Evolutionary conservation across 1,284 basidiomycete genomes (phyloP), one percentile per base, ranked within the genome.

Genomic region (Schizopora paradoxa): DNA sequence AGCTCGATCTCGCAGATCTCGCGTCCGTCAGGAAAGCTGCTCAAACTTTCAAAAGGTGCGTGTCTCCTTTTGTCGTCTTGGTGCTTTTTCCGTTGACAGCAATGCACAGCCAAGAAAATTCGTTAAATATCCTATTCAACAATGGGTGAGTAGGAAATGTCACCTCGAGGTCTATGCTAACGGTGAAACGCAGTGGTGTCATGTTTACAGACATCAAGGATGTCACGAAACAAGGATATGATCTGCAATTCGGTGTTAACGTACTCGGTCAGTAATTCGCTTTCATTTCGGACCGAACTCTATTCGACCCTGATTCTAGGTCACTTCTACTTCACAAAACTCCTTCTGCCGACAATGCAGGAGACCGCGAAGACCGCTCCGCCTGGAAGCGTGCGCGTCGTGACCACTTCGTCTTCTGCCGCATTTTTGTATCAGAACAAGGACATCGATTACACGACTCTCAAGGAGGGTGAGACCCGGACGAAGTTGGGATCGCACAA

Each of bases 241-340:
- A 76, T 26, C 59, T 76, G 10, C 73, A 75, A 54, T 76, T 72
- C 45, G 74, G 74, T 3, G 74, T 69, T 2, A 77, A 77, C 48
- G 63, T 65, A n/a, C 56, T 76, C 25, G 64, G 61, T 59, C 14
- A 29, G 49, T 19, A 6, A 21, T 11, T 8, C 16, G 18, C 16
- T 25, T 4, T 35, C 38, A 14, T 6, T 41, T 38, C 25, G 7
- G 16, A 3, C 42, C 14, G 41, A 7, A 10, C 26, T 14, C 35
- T 28, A 21, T 49, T 29, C 28, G 14, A 16, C 16, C 39, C 26
- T 6, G 19, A 19, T 25, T 19, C 26, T 51, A 60, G 69, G 63
- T 3, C 66, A 66, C 57, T 70, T 66, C 49, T 66, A 64, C 32
- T 63, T 76, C 47, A 69, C 73, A 21, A 54, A 59, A 25, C 58